These are phyloP conservation scores for Salix koriyanagi DNA, from an alignment of 345 rosid species.

Conservation along the genomic window DNA sequence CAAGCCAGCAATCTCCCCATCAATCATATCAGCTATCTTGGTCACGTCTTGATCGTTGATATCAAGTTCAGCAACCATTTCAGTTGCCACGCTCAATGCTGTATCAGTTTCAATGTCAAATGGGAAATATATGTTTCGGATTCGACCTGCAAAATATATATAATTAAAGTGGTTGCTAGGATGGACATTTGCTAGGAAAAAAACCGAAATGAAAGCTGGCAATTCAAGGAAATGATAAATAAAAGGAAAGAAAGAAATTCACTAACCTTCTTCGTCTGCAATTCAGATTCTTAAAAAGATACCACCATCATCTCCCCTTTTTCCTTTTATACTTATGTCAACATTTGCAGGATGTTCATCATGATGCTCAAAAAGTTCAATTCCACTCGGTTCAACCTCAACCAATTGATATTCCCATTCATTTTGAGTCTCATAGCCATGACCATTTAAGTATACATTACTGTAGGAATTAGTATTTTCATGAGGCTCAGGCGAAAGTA, in stretches of 20 bases:
- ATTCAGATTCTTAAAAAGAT: conserved; percentile 69
- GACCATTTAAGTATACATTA: conserved; percentile 45
- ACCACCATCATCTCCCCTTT: conserved; percentile 59
- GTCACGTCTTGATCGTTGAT: conserved; percentile 71
- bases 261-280: conserved; percentile 77
- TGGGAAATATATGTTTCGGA: conserved; percentile 82
- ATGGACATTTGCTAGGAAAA: not conserved
- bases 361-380: conserved; percentile 68
- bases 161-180: not conserved
- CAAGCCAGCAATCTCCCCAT: conserved; percentile 73
- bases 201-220: too few relatives aligned
- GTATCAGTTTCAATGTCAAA: too few relatives aligned
- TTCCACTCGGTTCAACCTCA: conserved; percentile 52
- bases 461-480: conserved; percentile 32
- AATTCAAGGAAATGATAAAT: not conserved
- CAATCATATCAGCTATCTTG: conserved; percentile 81
- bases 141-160: conserved; percentile 47
- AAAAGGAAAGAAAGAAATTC: not conserved
- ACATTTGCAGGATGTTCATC: conserved; percentile 54
- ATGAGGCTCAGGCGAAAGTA: conserved; percentile 40
- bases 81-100: conserved; percentile 84
- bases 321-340: conserved; percentile 79
- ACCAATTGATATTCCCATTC: conserved; percentile 51
- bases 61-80: conserved; percentile 93
- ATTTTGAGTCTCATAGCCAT: conserved; percentile 29